Base-by-base conservation (phyloP, 1,284 basidiomycete genomes). In the Cryptococcus sp. region DNA sequence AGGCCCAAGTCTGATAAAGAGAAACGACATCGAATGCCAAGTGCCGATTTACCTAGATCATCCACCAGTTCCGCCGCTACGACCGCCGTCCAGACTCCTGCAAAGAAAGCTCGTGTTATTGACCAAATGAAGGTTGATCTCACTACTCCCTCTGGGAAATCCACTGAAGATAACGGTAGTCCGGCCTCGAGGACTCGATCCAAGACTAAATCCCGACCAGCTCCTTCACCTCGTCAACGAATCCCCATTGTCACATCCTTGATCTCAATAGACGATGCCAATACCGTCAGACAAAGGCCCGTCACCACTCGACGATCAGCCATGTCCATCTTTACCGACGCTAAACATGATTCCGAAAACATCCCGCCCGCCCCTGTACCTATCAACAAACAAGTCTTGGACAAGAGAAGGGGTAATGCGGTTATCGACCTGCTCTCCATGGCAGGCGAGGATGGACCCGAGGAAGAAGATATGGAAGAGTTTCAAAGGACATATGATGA, bases 111-210 rank as follows among this genome's bases (percentile, higher is more conserved):
- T 13, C 28, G 34, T 10, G 16, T 34, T 10, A 16, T 37, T 13
- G 61, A 70, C 47, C 63, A 68, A 49, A 67, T 70, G 59, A 70
- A 70, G 48, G 23, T 49, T 18, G 50, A 56, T 11, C 55, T 57
- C 9, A 14, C 50, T 13, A 19, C 28, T 21, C 40, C 39, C 11
- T 3, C 19, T 41, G 41, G 18, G 11, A 21, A 31, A n/a, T 32
- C 36, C 3, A 31, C 25, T 7, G 46, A 37, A n/a, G 14, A 45
- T 31, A 50, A 48, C 16, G 64, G 59, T 48, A 61, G 60, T 5
- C 64, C 62, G 14, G 56, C 64, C 7, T 45, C 54, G 10, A 48
- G 59, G 2, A 64, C 66, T 5, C 47, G 63, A 40, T 63, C 61
- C 7, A 61, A 57, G 45, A 52, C 54, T 14, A 50, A 49, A 11